phyloP scores from a whole-genome alignment of 169 alveolate genomes.

The Sarcocystis neurona region DNA sequence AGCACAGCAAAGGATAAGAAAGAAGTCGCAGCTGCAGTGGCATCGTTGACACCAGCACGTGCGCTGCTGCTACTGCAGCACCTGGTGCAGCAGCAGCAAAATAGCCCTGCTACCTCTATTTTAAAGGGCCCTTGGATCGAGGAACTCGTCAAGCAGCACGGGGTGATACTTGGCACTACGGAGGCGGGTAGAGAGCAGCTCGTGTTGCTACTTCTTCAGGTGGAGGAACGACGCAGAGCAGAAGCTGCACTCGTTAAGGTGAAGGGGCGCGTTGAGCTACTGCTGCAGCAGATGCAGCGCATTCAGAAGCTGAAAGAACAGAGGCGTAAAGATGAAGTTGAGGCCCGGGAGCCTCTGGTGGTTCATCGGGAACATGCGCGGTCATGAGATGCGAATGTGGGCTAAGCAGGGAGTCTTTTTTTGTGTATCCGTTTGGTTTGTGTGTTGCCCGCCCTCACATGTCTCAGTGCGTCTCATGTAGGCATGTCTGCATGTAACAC shows the following conservation, averaged over 20 bases:
- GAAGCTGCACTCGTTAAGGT: constrained; percentile 38
- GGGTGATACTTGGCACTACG: neutral
- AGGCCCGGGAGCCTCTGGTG: constrained; percentile 39
- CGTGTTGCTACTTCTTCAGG: constrained; percentile 18
- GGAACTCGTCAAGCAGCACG: constrained; percentile 56
- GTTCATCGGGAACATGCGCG: constrained; percentile 13
- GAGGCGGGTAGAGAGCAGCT: constrained; percentile 47
- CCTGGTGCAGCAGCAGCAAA: constrained; percentile 58
- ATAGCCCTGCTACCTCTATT: constrained; percentile 2
- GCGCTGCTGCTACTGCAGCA: constrained; percentile 50
- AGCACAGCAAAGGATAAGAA: constrained; percentile 7
- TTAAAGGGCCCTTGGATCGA: constrained; percentile 46
- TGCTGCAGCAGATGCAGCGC: constrained; percentile 48
- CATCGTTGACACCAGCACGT: constrained; percentile 18
- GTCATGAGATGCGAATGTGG: neutral
- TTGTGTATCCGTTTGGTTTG: no score
- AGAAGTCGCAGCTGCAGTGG: constrained; percentile 45
- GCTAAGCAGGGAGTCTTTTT: no score
- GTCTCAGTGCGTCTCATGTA: no score
- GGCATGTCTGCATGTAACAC: no score
- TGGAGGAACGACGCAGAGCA: constrained; percentile 26
- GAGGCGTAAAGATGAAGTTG: neutral
- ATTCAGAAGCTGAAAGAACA: constrained; percentile 15
- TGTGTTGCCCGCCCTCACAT: no score
- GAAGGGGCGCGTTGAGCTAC: constrained; percentile 48